Percentiles rank a stretch among this genome's conserved stretches.
Evolutionary conservation across 148 eudicot genomes (phyloP).

Genomic region (Simmondsia chinensis): DNA sequence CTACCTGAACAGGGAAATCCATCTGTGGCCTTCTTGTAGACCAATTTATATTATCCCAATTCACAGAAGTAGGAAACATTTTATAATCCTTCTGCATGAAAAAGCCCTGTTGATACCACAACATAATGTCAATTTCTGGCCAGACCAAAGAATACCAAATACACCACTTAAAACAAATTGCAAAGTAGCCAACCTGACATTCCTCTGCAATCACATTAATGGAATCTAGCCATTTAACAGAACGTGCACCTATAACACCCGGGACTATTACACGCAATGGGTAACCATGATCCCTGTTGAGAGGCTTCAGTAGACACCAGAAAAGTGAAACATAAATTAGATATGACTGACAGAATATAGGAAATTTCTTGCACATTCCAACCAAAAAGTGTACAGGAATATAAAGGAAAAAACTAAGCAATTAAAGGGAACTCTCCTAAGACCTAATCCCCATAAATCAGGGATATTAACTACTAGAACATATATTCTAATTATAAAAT

Average conservation of each 20-base stretch:
- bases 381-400: no score
- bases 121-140: slow-evolving; percentile 3
- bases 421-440: no score
- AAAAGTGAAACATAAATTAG: slow-evolving; percentile 5
- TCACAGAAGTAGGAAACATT: slow-evolving; percentile 91
- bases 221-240: slow-evolving; percentile 93
- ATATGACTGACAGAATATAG: no score
- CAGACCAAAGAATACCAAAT: neutral
- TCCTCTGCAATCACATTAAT: slow-evolving; percentile 73
- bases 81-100: slow-evolving; percentile 95
- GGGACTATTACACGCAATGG: slow-evolving; percentile 92
- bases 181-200: slow-evolving; percentile 54
- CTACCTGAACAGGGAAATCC: slow-evolving; percentile 97
- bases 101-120: slow-evolving; percentile 61
- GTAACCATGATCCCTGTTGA: slow-evolving; percentile 96
- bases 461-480: no score
- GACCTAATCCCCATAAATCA: no score
- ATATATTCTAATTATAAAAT: no score
- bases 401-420: no score
- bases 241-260: slow-evolving; percentile 97
- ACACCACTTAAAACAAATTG: neutral
- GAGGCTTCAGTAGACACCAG: slow-evolving; percentile 34
- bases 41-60: slow-evolving; percentile 94
- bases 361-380: neutral
- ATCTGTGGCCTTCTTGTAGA: slow-evolving; percentile 81